Evolutionary conservation across 1,284 basidiomycete species (phyloP), one percentile per base, ranked within the genome.

Genomic region (Microbotryum lychnidis-dioicae): DNA sequence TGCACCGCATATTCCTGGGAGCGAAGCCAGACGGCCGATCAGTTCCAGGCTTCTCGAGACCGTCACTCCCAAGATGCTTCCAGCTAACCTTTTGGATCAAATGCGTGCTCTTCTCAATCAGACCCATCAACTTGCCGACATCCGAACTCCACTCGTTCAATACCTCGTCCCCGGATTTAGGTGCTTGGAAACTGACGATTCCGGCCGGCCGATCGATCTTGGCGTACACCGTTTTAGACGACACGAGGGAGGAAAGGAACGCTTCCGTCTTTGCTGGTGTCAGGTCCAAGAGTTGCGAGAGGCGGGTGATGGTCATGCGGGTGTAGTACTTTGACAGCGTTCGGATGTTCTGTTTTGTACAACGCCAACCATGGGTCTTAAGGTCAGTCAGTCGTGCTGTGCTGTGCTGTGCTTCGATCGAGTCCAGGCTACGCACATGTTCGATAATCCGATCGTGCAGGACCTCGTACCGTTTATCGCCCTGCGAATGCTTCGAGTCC

Each of bases 71-170:
- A 4, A 25, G n/a, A 1, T 21, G 8, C 23, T 4, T 14, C 31
- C 6, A 23, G 33, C 76, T 56, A 63, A 76, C 77, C 73, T 80
- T 80, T 27, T 76, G 75, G 52, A 80, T 79, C 64, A 80, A 66
- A 72, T 80, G 79, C 68, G 76, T 77, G 52, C 78, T 79, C 74
- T 79, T 78, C 70, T 80, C 79, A 37, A 80, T 76, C 64, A 79
- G 62, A 16, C 73, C 71, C 71, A 78, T 73, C 72, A 99, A 78
- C 76, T 88, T 91, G 73, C 87, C 86, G 82, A 98, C 90, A 73
- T 98, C 93, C 25, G 84, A 87, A 75, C 88, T 92, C 96, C 96
- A 99, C 64, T 87, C 87, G 73, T 98, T 98, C 82, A 98, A 86
- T 7, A 90, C 85, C 72, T 92, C 89, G 73, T 94, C 91, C 2